Evolutionary conservation across 768 basidiomycete species (phyloP), one percentile per base, ranked within the genome.

Genomic region (Mycena pura): DNA sequence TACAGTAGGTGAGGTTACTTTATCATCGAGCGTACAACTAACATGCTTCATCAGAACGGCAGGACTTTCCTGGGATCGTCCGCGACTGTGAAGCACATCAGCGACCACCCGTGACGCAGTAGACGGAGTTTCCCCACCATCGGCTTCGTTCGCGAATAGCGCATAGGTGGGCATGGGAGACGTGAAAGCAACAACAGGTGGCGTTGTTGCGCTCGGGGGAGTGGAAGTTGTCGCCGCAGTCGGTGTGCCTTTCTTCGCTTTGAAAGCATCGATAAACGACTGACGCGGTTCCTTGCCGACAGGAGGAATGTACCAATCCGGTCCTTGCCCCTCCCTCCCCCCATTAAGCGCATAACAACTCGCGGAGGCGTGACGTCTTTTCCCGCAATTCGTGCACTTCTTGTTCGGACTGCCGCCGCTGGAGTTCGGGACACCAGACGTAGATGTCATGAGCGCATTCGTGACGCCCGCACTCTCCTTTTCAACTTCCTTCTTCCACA

Each of bases 291-390:
- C 47, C 47, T 32, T 32, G 2, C 47, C 47, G 6, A 6, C 24
- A 2, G 47, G 47, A 3, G 47, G 7, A 2, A 11, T 6, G 31
- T 32, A 49, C 29, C 31, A 34, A 3, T 5, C 21, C 15, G 29
- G 29, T 9, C 66, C 68, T 44, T 74, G 70, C 2, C 72, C 73
- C 41, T 73, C 72, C 34, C 68, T 70, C 5, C 71, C 73, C 17
- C 73, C 71, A 1, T 73, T 72, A 21, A 58, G 61, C 15, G 45
- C 63, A 69, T 66, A 74, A 45, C 73, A 74, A 22, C 69, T 54
- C 9, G 54, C 50, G 24, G 53, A 59, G 6, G 39, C 6, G 31
- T 73, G 73, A 0, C 67, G 65, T 3, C 21, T 5, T n/a, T 7
- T 5, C 15, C 50, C 29, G 55, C 71, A 74, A 36, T 68, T 71